Percentiles rank a stretch among this genome's conserved stretches.
phyloP scores from a whole-genome alignment of 352 stramenopile genomes.

The Phytopythium mirpurense region DNA sequence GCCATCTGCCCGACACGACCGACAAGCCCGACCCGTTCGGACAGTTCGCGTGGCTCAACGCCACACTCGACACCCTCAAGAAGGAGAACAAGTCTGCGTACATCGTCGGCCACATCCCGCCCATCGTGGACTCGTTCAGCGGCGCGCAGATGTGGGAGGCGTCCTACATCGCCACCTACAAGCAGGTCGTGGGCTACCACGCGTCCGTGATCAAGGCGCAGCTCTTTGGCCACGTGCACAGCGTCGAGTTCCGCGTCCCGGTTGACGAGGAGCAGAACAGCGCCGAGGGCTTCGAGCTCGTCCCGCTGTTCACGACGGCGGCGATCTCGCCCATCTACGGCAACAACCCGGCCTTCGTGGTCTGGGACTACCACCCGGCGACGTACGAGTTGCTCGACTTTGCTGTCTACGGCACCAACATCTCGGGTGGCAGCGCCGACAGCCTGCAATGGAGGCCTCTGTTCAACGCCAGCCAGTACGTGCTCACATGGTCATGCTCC shows the following conservation, averaged over 20 bases:
- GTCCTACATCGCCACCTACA: constrained; percentile 77
- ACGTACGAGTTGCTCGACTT: constrained; percentile 73
- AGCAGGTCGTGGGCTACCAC: constrained; percentile 55
- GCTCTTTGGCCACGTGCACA: constrained; percentile 91
- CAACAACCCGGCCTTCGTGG: constrained; percentile 87
- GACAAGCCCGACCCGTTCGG: constrained; percentile 71
- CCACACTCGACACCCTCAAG: constrained; percentile 43
- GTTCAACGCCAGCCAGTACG: constrained; percentile 30
- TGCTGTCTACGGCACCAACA: constrained; percentile 59
- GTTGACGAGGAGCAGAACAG: constrained; percentile 14
- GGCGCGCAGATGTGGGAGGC: constrained; percentile 79
- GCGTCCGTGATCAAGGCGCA: constrained; percentile 65
- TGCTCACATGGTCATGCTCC: neutral
- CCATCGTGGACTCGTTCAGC: constrained; percentile 83
- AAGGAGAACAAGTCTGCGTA: constrained; percentile 50
- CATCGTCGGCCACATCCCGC: constrained; percentile 88
- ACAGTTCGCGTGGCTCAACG: constrained; percentile 88
- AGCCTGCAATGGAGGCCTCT: constrained; percentile 36
- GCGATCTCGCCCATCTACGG: constrained; percentile 86
- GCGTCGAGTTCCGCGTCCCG: constrained; percentile 82
- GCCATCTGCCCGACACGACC: constrained; percentile 55
- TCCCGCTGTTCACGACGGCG: constrained; percentile 74
- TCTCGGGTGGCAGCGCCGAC: constrained; percentile 25
- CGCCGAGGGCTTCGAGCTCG: constrained; percentile 18
- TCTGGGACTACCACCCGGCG: constrained; percentile 51